Evolutionary conservation across 202 grass and related monocot species (phyloP), one percentile per base, ranked within the genome.

Genomic region (Tripidium arundinaceum): DNA sequence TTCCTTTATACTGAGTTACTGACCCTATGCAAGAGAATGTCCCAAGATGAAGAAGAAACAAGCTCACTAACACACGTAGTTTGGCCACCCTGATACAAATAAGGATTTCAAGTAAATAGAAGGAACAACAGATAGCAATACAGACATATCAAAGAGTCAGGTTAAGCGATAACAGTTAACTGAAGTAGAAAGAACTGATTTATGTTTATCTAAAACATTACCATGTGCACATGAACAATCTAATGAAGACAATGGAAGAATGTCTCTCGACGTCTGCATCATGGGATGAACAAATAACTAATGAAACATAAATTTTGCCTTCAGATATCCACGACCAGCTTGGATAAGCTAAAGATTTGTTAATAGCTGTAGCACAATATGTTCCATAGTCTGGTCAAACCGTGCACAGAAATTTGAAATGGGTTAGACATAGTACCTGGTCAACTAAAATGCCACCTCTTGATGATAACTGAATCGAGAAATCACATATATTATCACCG

Each of bases 371-470:
- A 70, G 18, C 39, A 47, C 27, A 70, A 22, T 70, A 82, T 60
- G 6, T 62, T 70, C 42, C 14, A 21, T 72, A 79, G 39, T 42
- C 10, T n/a, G n/a, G n/a, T n/a, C n/a, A 50, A 76, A 8, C 19
- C 7, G 0, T 14, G 46, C 19, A 46, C 27, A 72, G 42, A 76
- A 13, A 75, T 37, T 80, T 43, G 24, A 75, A 79, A 84, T 16
- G 16, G 42, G n/a, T 68, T 78, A 76, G 25, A 76, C 45, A 81
- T 54, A 70, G 16, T 90, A 97, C 94, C 94, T 98, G 81, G 89
- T 91, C 88, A 69, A 92, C 82, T 69, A 94, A 82, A 80, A 98
- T 79, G 28, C 87, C 92, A 85, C 78, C 63, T 33, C 65, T 76
- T 63, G 89, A 88, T 42, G 67, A 86, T 68, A 87, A 83, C 76